A percentile compares a stretch with the other conserved stretches of the same genome.
Evolutionary conservation across 164 flowering plant species (phyloP).

Genomic region (Buxus sempervirens): DNA sequence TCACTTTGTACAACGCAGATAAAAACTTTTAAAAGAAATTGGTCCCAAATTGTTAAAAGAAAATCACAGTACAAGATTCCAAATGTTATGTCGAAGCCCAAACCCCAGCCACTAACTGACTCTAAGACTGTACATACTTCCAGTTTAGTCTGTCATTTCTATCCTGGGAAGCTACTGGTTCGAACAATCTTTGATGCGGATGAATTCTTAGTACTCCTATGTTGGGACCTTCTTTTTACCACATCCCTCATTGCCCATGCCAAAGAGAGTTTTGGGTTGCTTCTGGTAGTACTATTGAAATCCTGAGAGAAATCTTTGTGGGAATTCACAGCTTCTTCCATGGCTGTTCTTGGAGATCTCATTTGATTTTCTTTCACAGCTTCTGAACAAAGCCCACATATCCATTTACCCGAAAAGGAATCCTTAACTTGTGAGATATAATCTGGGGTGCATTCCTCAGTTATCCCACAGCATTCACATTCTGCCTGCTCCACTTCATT

Average conservation of each 20-base stretch:
- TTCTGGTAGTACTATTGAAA: conserved; percentile 43
- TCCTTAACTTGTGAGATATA: conserved; percentile 36
- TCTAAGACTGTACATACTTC: too few species aligned
- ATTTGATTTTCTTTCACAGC: conserved; percentile 45
- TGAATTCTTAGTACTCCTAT: conserved; percentile 9
- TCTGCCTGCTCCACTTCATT: conserved; percentile 30
- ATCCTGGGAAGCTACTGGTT: conserved; percentile 33
- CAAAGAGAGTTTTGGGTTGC: conserved; percentile 54
- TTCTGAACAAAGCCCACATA: conserved; percentile 65
- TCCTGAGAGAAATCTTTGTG: conserved; percentile 47
- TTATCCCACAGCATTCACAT: conserved; percentile 59
- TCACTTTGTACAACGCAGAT: too few species aligned
- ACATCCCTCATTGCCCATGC: conserved; percentile 46
- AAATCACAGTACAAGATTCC: too few species aligned
- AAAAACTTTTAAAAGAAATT: too few species aligned
- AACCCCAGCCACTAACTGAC: not conserved
- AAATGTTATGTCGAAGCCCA: too few species aligned
- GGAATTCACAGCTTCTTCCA: conserved; percentile 38
- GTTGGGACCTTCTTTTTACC: conserved; percentile 32
- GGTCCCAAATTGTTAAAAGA: too few species aligned
- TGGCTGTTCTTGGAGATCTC: conserved; percentile 10
- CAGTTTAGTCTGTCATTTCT: too few species aligned
- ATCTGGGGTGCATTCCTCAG: conserved; percentile 52
- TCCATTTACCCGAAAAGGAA: conserved; percentile 45
- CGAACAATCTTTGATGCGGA: conserved; percentile 19